Evolutionary conservation across 139 green algal genomes (phyloP).

Genomic region (Closterium sp.): DNA sequence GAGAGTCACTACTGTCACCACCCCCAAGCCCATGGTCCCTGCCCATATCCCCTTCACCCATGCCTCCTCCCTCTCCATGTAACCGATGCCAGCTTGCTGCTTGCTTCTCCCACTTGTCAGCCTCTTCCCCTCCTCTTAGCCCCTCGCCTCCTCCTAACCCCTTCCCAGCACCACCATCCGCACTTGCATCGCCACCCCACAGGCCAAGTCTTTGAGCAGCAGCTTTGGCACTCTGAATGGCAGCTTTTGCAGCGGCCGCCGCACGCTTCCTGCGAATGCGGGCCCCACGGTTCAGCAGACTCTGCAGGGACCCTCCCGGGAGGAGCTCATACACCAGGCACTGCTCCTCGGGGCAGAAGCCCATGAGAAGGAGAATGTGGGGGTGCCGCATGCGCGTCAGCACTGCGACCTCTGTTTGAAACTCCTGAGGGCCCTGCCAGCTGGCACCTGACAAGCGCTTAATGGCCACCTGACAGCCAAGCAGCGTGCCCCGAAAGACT

Average conservation of each 20-base stretch:
- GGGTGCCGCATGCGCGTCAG: constrained; percentile 2
- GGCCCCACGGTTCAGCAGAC: neutral
- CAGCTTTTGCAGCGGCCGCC: neutral
- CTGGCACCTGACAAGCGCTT: constrained; percentile 20
- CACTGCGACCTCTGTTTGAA: neutral
- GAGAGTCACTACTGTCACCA: neutral
- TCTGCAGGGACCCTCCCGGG: neutral
- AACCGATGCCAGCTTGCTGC: neutral
- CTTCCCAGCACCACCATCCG: neutral
- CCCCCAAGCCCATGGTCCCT: neutral
- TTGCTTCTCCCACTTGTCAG: neutral
- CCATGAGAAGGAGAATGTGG: constrained; percentile 18
- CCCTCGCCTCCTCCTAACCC: neutral
- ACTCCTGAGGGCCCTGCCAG: neutral
- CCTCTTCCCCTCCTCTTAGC: neutral
- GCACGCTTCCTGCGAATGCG: neutral
- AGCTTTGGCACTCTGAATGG: neutral
- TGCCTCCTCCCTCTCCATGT: neutral
- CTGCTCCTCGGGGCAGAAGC: constrained; percentile 9
- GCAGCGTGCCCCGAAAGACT: constrained; percentile 24
- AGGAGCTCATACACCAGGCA: constrained; percentile 13
- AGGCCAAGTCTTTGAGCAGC: neutral
- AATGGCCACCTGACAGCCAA: constrained; percentile 16
- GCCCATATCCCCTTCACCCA: neutral
- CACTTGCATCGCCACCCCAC: neutral